Conservation (phyloP, 352 stramenopile species). For the Globisporangium recalcitrans region DNA sequence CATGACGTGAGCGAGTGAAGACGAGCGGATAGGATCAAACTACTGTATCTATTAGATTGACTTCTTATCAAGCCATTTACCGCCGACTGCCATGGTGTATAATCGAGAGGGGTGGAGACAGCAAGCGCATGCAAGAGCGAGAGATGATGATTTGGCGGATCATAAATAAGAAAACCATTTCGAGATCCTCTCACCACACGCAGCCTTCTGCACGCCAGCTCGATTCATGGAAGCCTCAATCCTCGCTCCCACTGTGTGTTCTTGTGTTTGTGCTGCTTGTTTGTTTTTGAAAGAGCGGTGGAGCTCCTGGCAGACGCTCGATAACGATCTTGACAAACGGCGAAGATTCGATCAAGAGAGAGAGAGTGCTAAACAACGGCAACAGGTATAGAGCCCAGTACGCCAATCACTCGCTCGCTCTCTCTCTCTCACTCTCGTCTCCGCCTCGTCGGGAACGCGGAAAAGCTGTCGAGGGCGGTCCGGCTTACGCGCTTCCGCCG, state of each 20-base stretch:
- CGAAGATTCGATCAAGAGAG: neutral
- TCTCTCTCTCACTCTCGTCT: neutral
- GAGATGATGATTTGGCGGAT: constrained; percentile 2
- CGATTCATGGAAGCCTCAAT: neutral
- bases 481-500: constrained; percentile 65
- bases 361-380: neutral
- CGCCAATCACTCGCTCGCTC: neutral
- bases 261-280: neutral
- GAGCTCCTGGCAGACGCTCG: neutral
- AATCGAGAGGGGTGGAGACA: neutral
- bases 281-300: neutral
- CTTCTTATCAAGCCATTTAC: constrained; percentile 4
- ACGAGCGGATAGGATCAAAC: constrained; percentile 3
- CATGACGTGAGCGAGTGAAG: neutral
- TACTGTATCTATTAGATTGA: constrained; percentile 14
- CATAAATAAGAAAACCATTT: constrained; percentile 18
- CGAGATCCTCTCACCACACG: constrained; percentile 7
- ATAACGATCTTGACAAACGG: constrained; percentile 1
- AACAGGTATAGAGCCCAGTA: neutral
- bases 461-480: neutral
- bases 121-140: neutral
- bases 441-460: neutral
- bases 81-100: neutral
- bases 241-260: constrained; percentile 1
- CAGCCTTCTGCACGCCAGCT: neutral